phyloP scores from a whole-genome alignment of 1,139 yeast genomes.

The Suhomyces bolitotheri region DNA sequence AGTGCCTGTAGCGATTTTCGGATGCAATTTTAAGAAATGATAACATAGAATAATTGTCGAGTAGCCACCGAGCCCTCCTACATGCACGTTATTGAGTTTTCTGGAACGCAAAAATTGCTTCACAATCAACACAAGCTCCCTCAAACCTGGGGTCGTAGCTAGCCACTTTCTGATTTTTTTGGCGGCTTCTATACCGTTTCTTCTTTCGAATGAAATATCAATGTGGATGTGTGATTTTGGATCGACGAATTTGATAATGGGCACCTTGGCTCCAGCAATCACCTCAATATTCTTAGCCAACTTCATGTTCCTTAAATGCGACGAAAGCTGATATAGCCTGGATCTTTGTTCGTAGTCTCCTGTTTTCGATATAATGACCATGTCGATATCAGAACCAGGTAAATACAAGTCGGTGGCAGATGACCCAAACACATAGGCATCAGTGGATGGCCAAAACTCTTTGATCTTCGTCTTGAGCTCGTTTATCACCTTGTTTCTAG shows the following conservation, averaged over 20 bases:
- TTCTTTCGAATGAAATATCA: slow-evolving; percentile 89
- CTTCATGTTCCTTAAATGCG: slow-evolving; percentile 60
- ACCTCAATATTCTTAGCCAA: slow-evolving; percentile 80
- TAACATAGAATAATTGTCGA: slow-evolving; percentile 86
- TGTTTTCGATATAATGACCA: slow-evolving; percentile 73
- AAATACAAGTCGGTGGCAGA: slow-evolving; percentile 91
- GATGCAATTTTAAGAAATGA: slow-evolving; percentile 80
- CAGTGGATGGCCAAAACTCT: slow-evolving; percentile 76
- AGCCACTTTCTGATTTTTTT: slow-evolving; percentile 77
- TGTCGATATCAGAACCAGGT: slow-evolving; percentile 96
- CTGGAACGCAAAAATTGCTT: slow-evolving; percentile 86
- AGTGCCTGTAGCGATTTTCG: slow-evolving; percentile 66
- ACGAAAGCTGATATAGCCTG: slow-evolving; percentile 71
- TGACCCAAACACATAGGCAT: slow-evolving; percentile 88
- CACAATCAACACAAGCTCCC: slow-evolving; percentile 81
- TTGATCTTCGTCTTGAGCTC: slow-evolving; percentile 59
- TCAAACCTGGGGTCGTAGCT: slow-evolving; percentile 68
- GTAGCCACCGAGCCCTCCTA: slow-evolving; percentile 96
- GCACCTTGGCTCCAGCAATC: slow-evolving; percentile 90
- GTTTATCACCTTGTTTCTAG: slow-evolving; percentile 67
- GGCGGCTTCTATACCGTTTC: slow-evolving; percentile 86
- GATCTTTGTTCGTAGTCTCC: slow-evolving; percentile 70
- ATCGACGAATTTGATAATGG: slow-evolving; percentile 91
- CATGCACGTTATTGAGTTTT: slow-evolving; percentile 84
- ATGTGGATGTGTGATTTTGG: slow-evolving; percentile 70